A percentile compares a stretch with the other conserved stretches of the same genome.
Conservation (phyloP, 163 green algal species). For the Prototheca wickerhamii region DNA sequence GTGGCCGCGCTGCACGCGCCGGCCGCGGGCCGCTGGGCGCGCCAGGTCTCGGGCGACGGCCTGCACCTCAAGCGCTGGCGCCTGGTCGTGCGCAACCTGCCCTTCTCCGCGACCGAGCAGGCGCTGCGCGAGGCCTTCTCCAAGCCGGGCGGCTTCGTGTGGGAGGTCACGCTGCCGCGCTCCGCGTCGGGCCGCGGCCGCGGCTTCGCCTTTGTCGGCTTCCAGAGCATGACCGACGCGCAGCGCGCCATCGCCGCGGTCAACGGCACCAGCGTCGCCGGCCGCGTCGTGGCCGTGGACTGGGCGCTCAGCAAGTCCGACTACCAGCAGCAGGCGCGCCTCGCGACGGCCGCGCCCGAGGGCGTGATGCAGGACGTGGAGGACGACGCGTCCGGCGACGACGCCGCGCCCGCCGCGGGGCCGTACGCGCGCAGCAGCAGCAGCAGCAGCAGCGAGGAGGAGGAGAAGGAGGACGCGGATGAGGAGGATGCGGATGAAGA, state of each 20-base stretch:
- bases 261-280: conserved; percentile 67
- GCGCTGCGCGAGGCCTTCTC: conserved; percentile 45
- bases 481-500: conserved; percentile 13
- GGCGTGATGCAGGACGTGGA: neutral
- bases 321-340: conserved; percentile 31
- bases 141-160: conserved; percentile 64
- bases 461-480: conserved; percentile 6
- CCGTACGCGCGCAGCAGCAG: neutral
- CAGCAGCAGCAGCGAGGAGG: conserved; percentile 4
- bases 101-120: conserved; percentile 69
- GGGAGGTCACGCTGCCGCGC: conserved; percentile 73
- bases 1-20: conserved; percentile 67
- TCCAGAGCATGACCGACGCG: conserved; percentile 69
- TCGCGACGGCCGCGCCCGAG: neutral
- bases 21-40: conserved; percentile 50
- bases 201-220: conserved; percentile 92
- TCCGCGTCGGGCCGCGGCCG: conserved; percentile 46
- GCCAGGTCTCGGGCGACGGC: conserved; percentile 76
- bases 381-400: neutral
- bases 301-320: conserved; percentile 84
- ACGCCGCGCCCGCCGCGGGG: neutral
- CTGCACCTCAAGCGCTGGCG: conserved; percentile 82
- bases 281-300: conserved; percentile 75
- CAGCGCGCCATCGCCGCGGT: conserved; percentile 61
- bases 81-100: conserved; percentile 90